These are phyloP conservation scores for Alternaria gaisen DNA, from an alignment of 2,329 filamentous ascomycete genomes.

Conservation along the genomic window DNA sequence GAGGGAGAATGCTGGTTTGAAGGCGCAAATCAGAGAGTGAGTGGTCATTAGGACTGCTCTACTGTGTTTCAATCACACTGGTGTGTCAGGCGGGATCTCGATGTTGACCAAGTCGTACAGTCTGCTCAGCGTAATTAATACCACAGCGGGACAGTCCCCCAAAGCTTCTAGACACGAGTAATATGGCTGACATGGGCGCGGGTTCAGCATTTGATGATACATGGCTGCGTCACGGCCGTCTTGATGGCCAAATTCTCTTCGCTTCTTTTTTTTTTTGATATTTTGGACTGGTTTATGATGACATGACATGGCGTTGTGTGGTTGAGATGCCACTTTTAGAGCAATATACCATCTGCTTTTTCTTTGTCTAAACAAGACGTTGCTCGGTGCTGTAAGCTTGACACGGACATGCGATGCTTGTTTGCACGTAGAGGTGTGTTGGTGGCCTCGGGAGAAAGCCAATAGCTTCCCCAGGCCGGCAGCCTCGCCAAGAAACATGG, in stretches of 20 bases:
- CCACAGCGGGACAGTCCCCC: background rate
- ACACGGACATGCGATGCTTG: background rate
- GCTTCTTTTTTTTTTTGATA: background rate
- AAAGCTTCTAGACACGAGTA: background rate
- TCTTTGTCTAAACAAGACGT: conserved; percentile 3
- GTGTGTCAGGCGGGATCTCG: background rate
- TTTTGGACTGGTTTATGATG: conserved; percentile 6
- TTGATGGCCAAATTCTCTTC: conserved; percentile 6
- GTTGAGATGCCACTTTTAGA: conserved; percentile 2
- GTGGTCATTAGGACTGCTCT: conserved; percentile 23
- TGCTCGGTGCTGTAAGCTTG: background rate
- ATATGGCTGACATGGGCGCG: conserved; percentile 6
- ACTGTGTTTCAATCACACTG: background rate
- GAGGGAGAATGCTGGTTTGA: conserved; percentile 77
- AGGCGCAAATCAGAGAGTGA: conserved; percentile 59
- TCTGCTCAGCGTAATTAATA: conserved; percentile 2
- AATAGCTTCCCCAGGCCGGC: conserved; percentile 2
- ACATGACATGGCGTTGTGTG: conserved; percentile 23
- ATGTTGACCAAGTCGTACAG: conserved; percentile 17
- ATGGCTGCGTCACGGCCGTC: conserved; percentile 11
- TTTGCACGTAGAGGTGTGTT: background rate
- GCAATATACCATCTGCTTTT: conserved; percentile 36
- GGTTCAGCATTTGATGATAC: conserved; percentile 18
- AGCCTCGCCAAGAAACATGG: conserved; percentile 7
- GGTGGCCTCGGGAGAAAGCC: background rate